Base-by-base conservation (phyloP, 345 rosid species). In the Ceriops decandra region DNA sequence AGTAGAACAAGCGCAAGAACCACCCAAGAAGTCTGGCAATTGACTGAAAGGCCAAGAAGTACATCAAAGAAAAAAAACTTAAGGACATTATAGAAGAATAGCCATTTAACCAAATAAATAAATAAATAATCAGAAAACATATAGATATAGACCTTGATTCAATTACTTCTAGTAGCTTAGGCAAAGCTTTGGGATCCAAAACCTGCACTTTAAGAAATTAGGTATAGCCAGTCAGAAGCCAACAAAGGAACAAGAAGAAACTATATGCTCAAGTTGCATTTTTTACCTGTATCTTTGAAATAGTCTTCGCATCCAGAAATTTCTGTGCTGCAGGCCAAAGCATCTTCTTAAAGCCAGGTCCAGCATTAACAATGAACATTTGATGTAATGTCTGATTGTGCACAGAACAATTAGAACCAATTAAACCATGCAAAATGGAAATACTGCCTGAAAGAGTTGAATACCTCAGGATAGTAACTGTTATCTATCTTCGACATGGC, bases 311-410 rank as follows among this genome's bases (percentile, higher is more conserved):
- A 72, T 95, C 99, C 61, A 95, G 93, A 83, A 90, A 84, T 65
- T 91, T 95, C 77, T 95, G 99, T 7, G 96, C 99, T 53, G 96
- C 92, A 76, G 98, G 99, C 99, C 96, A 95, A 73, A 95, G 95
- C 95, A 91, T 82, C 79, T 82, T 90, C 77, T 90, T 95, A 84
- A 95, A 95, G 62, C 90, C 97, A 64, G 98, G 82, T 67, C 98
- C 98, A 62, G 99, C 98, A 75, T 95, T 95, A 68, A 95, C 96
- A 71, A 95, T 67, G 75, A 83, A 91, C 99, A 95, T 88, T 56
- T 87, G 77, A 73, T 95, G 86, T 68, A 95, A 79, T 35, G 99
- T 95, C 98, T 95, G 88, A 74, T 52, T 66, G 71, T 13, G 57
- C 11, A 30, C 46, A 61, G 27, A 75, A 27, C 66, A 61, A 60